Evolutionary conservation across 2,329 filamentous ascomycete species (phyloP), one percentile per base, ranked within the genome.

Genomic region (Colletotrichum viniferum): DNA sequence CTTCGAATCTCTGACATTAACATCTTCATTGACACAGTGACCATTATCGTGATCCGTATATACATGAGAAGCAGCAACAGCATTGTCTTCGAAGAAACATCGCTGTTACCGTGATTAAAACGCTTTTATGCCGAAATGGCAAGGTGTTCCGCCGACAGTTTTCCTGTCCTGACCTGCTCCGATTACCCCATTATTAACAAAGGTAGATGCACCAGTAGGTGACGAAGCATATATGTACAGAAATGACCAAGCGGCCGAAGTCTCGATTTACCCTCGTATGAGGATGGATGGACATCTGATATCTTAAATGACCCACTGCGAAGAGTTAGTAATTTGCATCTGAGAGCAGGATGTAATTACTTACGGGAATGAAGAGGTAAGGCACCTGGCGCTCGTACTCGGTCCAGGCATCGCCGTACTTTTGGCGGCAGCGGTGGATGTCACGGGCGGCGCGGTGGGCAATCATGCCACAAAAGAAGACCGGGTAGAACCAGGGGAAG

Each of bases 401-500:
- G 61, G 87, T 86, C 95, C 95, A 97, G 14, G 94, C 92, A 78
- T 95, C 93, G 26, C 95, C 95, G 84, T 97, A 97, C 88, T 95
- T 96, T 79, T 88, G 88, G 71, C 91, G 89, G 85, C 95, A 97
- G 78, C 92, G 89, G 82, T 94, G 88, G 76, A 96, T 94, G 81
- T 97, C 95, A 76, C 95, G 89, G 78, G 87, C 87, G 6, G 94
- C 93, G 74, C 95, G 93, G 84, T 97, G 95, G 12, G 92, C 88
- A 81, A 97, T 96, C 94, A 96, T 96, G 79, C 86, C 85, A 21
- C 88, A 87, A 83, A 97, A 97, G 87, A 97, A 97, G 43, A 94
- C 84, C 0, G 94, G 94, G 82, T 97, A 96, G 85, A 97, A 97
- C 94, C 95, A 97, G 1, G 95, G 95, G 85, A 96, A 96, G 0